Percentiles rank a stretch among this genome's conserved stretches.
Evolutionary conservation across 805 yeast species (phyloP).

Genomic region (Candida sphagnicola): DNA sequence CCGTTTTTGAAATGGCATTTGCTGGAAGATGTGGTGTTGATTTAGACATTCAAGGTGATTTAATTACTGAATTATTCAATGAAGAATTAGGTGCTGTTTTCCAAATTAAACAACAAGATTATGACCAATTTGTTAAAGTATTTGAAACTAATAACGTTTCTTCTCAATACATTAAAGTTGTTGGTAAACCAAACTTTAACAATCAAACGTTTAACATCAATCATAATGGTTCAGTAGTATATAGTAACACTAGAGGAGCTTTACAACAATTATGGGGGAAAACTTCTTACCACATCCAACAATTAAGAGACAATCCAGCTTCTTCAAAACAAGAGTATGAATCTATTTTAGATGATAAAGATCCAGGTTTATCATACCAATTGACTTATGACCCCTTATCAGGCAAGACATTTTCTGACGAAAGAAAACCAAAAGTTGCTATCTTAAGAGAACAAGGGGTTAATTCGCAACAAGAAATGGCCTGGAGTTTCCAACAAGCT

Average conservation of each 20-base stretch:
- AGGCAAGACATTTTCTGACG: conserved; percentile 25
- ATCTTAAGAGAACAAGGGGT: conserved; percentile 98
- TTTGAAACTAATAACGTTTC: conserved; percentile 58
- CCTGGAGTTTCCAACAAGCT: conserved; percentile 91
- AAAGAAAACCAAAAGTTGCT: conserved; percentile 80
- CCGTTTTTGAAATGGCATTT: conserved; percentile 93
- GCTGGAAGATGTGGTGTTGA: conserved; percentile 87
- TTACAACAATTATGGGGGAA: conserved; percentile 83
- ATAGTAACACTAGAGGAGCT: conserved; percentile 55
- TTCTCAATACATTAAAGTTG: conserved; percentile 47
- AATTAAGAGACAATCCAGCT: conserved; percentile 89
- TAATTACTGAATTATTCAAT: conserved; percentile 64
- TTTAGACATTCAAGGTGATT: conserved; percentile 44
- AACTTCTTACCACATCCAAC: conserved; percentile 87
- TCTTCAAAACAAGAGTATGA: conserved; percentile 84
- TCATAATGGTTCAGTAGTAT: conserved; percentile 44
- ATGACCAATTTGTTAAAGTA: conserved; percentile 49
- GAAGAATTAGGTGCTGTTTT: conserved; percentile 97
- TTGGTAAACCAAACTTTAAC: conserved; percentile 66
- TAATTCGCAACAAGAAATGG: conserved; percentile 97
- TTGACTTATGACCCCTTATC: conserved; percentile 54
- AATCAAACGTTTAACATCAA: conserved; percentile 45
- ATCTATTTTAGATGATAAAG: conserved; percentile 68
- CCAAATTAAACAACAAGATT: conserved; percentile 64
- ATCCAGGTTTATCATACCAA: conserved; percentile 86